Conservation (phyloP, 345 rosid genomes). For the Linum lewisii region DNA sequence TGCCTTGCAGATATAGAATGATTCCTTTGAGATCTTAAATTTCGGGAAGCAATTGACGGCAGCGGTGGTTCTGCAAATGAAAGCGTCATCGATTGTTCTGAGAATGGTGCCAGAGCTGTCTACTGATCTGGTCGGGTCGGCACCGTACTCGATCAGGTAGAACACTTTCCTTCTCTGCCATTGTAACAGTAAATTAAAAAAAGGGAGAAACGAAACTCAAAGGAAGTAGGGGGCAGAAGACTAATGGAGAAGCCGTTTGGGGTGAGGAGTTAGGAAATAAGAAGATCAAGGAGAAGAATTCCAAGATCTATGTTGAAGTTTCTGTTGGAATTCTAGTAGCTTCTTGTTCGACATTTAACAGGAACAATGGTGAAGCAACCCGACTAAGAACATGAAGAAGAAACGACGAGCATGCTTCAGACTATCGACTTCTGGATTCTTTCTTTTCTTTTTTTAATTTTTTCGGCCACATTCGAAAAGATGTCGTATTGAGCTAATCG, state of each 20-base stretch:
- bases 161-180: slow-evolving; percentile 41
- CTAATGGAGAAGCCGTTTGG: slow-evolving; percentile 23
- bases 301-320: slow-evolving; percentile 24
- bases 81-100: slow-evolving; percentile 46
- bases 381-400: slow-evolving; percentile 14
- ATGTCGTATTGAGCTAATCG: too few relatives aligned
- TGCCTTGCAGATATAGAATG: slow-evolving; percentile 58
- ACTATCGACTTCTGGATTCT: too few relatives aligned
- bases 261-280: slow-evolving; percentile 7
- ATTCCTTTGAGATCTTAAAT: slow-evolving; percentile 59
- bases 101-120: slow-evolving; percentile 57
- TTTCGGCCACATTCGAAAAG: too few relatives aligned
- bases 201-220: neutral
- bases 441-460: too few relatives aligned
- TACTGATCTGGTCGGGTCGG: slow-evolving; percentile 50
- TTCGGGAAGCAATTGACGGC: slow-evolving; percentile 40
- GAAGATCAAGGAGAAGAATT: slow-evolving; percentile 13
- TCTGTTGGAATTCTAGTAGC: slow-evolving; percentile 28
- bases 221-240: neutral
- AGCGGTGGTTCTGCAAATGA: slow-evolving; percentile 22
- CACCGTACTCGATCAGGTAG: slow-evolving; percentile 54
- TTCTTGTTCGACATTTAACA: slow-evolving; percentile 19
- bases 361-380: slow-evolving; percentile 14
- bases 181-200: neutral
- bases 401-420: neutral